These are phyloP conservation scores for Pseudisothecium myosuroides DNA, from an alignment of 225 moss, liverwort and hornwort genomes.

Conservation along the genomic window DNA sequence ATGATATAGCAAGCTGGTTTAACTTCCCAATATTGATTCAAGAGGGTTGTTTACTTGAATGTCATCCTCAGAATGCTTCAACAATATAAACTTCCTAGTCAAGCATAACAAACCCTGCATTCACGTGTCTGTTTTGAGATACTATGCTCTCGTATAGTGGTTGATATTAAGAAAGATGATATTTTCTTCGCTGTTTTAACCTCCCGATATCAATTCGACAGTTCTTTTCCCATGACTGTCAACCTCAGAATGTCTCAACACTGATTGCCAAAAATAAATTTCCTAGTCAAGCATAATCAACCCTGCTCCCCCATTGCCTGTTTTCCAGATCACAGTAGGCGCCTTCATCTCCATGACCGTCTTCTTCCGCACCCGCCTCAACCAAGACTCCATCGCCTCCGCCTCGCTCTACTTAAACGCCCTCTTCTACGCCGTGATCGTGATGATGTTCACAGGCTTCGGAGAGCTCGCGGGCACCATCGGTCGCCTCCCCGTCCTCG, in stretches of 20 bases:
- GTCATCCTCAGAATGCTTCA: background rate
- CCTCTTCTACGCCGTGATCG: slow-evolving; percentile 50
- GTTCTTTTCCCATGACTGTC: background rate
- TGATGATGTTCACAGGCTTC: slow-evolving; percentile 71
- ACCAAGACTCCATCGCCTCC: slow-evolving; percentile 17
- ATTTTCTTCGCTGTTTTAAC: background rate
- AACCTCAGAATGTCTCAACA: background rate
- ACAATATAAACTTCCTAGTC: background rate
- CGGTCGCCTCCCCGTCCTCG: slow-evolving; percentile 50
- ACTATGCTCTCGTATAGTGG: background rate
- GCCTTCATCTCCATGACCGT: slow-evolving; percentile 50
- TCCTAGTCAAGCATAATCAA: background rate
- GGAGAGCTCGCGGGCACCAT: slow-evolving; percentile 60
- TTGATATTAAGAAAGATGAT: background rate
- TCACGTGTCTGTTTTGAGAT: background rate
- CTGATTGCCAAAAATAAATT: background rate
- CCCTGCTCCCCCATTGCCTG: background rate
- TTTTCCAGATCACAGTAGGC: slow-evolving; percentile 42
- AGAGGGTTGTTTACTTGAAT: no score
- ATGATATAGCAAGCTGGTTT: background rate
- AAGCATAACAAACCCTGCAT: background rate
- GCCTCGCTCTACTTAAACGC: slow-evolving; percentile 43
- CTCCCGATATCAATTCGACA: background rate
- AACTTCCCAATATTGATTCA: background rate
- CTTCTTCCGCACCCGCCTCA: slow-evolving; percentile 50